Base-by-base conservation (phyloP, 257 asterid genomes). In the Mentha longifolia region DNA sequence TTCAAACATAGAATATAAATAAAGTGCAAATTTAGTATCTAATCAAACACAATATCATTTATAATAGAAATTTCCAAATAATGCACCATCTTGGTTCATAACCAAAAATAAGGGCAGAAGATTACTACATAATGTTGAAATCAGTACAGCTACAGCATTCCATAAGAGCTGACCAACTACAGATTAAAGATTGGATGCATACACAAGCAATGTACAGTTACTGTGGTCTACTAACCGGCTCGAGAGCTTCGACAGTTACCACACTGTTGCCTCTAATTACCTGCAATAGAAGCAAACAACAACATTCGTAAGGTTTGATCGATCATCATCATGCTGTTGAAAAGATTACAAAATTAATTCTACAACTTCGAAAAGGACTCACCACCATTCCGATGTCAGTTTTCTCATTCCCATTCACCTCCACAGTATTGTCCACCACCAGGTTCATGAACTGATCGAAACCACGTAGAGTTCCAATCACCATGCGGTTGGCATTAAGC, bases 371-470 rank as follows among this genome's bases (percentile, higher is more conserved):
- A 12, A 43, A 63, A 19, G 33, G 62, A 87, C 97, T 82, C 60
- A 90, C 98, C 93, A 92, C 97, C 96, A 88, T 92, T 80, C 99
- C 99, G 30, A 94, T 94, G 19, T 94, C 97, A 11, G 76, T 91
- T 77, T 86, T 91, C 75, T 91, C 99, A 13, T 85, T 80, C 74
- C 99, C 99, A 79, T 86, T 91, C 57, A 91, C 95, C 82, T 87
- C 96, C n/a, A 91, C 88, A 0, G 97, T 91, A 74, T 91, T 87
- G 82, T 91, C 97, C 75, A 91, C 92, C 78, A 90, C 95, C 74
- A 91, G 67, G 79, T 91, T 89, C 97, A 89, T 91, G 82, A 89
- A 91, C 82, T 89, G 96, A 75, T 91, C 97, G 14, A 91, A 91
- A 22, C 96, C 96, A 33, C 97, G 97, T 30, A 91, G 95, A 22